Conservation (phyloP, 352 stramenopile genomes). For the Pythium monospermum region DNA sequence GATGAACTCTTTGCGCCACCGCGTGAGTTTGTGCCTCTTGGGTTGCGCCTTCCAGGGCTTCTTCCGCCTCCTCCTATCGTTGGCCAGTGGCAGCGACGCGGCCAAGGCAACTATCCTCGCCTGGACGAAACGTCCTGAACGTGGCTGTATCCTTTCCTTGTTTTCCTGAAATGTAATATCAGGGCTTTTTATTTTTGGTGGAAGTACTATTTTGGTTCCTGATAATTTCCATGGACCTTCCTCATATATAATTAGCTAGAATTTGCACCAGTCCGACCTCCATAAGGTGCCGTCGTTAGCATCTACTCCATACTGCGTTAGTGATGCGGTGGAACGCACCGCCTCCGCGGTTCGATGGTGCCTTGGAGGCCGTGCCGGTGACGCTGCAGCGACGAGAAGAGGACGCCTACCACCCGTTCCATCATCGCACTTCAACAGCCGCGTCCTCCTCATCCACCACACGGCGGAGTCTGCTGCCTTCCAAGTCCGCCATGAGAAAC, state of each 20-base stretch:
- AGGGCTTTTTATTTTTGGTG: too few relatives aligned
- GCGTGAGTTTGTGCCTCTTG: background rate
- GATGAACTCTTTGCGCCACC: background rate
- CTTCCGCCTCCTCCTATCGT: slow-evolving; percentile 4
- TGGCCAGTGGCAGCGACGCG: background rate
- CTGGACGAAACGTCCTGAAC: too few relatives aligned
- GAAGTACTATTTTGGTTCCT: too few relatives aligned
- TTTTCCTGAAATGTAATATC: too few relatives aligned
- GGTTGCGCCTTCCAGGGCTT: slow-evolving; percentile 1
- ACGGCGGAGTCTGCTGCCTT: background rate
- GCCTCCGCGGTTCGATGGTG: slow-evolving; percentile 10
- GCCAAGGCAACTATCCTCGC: too few relatives aligned
- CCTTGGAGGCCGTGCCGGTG: slow-evolving; percentile 14
- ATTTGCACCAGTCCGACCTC: too few relatives aligned
- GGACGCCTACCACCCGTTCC: slow-evolving; percentile 8
- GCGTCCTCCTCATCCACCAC: background rate
- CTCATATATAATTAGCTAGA: too few relatives aligned
- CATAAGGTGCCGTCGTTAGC: too few relatives aligned
- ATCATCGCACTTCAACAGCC: background rate
- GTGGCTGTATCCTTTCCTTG: too few relatives aligned
- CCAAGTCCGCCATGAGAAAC: background rate
- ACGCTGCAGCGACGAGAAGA: slow-evolving; percentile 20
- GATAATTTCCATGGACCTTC: too few relatives aligned
- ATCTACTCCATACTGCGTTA: background rate
- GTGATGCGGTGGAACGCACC: slow-evolving; percentile 17